Percentiles rank a stretch among this genome's conserved stretches.
Conservation (phyloP, 176 grass and related monocot genomes). For the Oryza rufipogon region DNA sequence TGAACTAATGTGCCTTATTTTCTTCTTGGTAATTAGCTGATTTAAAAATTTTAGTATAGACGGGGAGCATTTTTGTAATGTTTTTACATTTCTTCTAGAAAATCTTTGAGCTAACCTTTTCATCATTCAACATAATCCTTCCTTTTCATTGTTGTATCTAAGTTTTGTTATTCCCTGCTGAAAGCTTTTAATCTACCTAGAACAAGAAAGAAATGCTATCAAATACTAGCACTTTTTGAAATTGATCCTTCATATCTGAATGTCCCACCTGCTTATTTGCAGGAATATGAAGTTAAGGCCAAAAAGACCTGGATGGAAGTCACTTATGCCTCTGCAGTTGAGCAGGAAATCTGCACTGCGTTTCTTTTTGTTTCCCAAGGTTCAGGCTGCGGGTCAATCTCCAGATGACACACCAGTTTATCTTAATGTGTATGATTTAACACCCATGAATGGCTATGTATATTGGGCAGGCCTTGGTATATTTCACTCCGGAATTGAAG, state of each 20-base stretch:
- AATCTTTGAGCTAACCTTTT: not conserved
- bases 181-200: slow-evolving; percentile 22
- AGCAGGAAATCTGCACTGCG: slow-evolving; percentile 66
- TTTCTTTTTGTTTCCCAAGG: slow-evolving; percentile 91
- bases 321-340: slow-evolving; percentile 72
- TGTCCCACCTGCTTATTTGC: slow-evolving; percentile 31
- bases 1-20: not conserved
- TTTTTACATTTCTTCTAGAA: not conserved
- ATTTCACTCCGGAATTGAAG: slow-evolving; percentile 97
- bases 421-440: slow-evolving; percentile 98
- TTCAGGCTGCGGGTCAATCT: slow-evolving; percentile 61
- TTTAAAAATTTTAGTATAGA: not conserved
- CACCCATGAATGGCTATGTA: slow-evolving; percentile 92
- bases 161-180: not conserved
- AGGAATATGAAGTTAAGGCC: slow-evolving; percentile 86
- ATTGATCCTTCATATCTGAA: slow-evolving; percentile 18
- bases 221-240: slow-evolving; percentile 27
- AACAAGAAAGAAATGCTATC: slow-evolving; percentile 3
- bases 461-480: slow-evolving; percentile 95
- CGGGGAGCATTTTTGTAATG: not conserved
- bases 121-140: not conserved
- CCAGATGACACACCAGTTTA: slow-evolving; percentile 79
- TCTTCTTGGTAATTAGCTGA: not conserved
- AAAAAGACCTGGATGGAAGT: slow-evolving; percentile 90
- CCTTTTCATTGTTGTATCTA: not conserved